A percentile compares a stretch with the other conserved stretches of the same genome.
Conservation (phyloP, 495 filamentous ascomycete species). For the Penicillium subrubescens region DNA sequence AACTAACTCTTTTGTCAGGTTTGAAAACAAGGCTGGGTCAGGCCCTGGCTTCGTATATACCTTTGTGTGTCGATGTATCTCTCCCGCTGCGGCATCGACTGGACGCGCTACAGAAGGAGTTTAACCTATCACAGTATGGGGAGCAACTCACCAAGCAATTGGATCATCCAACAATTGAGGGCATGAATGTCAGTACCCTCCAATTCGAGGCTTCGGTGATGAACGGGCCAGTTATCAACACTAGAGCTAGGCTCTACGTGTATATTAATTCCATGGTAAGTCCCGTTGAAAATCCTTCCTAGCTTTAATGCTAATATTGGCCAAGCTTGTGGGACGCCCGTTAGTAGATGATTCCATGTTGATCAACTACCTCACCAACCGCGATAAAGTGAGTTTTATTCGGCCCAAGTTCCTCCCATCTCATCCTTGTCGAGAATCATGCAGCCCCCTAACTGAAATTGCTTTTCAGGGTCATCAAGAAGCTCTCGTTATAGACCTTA, state of each 20-base stretch:
- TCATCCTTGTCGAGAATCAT: no score
- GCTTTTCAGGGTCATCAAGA: conserved; percentile 67
- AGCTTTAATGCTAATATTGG: conserved; percentile 35
- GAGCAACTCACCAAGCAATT: conserved; percentile 38
- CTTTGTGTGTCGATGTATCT: conserved; percentile 44
- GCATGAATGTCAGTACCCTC: conserved; percentile 47
- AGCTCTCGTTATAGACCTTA: conserved; percentile 72
- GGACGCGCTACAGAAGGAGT: conserved; percentile 48
- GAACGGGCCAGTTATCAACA: conserved; percentile 69
- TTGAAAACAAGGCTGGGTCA: conserved; percentile 44
- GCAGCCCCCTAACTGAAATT: background rate
- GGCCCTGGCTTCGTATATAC: conserved; percentile 44
- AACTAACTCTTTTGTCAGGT: conserved; percentile 20
- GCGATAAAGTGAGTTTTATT: conserved; percentile 67
- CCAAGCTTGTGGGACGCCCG: conserved; percentile 82
- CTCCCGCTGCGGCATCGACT: conserved; percentile 44
- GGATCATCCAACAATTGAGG: conserved; percentile 41
- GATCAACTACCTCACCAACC: conserved; percentile 75
- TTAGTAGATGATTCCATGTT: conserved; percentile 79
- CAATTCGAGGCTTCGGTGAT: conserved; percentile 58
- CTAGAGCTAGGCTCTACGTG: conserved; percentile 90
- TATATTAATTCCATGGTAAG: conserved; percentile 82
- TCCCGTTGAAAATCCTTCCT: conserved; percentile 19
- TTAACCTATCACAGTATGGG: conserved; percentile 46
- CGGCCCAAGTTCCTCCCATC: conserved; percentile 9